A percentile compares a stretch with the other conserved stretches of the same genome.
These are phyloP conservation scores for Truncatella angustata DNA, from an alignment of 2,329 filamentous ascomycete species.

Conservation along the genomic window DNA sequence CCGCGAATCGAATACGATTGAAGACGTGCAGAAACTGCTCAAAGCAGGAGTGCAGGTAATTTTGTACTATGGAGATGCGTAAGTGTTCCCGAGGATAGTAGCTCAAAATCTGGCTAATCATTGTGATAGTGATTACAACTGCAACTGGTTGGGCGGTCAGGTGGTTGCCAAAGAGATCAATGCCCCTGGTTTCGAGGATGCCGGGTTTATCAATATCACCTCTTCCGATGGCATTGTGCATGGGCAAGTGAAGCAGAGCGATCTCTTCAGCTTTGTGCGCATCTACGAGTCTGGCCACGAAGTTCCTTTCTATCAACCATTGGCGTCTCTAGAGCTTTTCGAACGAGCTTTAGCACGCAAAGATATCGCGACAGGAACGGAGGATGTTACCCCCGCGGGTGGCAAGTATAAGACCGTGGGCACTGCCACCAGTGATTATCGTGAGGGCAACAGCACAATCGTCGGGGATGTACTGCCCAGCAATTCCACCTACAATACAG, in stretches of 20 bases:
- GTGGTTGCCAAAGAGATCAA: conserved; percentile 29
- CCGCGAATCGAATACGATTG: conserved; percentile 24
- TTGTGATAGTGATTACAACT: conserved; percentile 24
- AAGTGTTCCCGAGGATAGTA: no score
- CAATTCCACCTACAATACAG: conserved; percentile 31
- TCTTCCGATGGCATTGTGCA: conserved; percentile 41
- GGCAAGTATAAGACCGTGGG: conserved; percentile 37
- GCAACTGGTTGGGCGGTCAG: conserved; percentile 29
- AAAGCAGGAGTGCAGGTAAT: conserved; percentile 19
- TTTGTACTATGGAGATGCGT: conserved; percentile 27
- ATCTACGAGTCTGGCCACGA: conserved; percentile 41
- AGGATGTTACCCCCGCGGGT: not conserved
- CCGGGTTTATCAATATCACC: conserved; percentile 46
- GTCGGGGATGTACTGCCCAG: conserved; percentile 29
- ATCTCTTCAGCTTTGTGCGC: conserved; percentile 46
- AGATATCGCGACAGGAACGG: conserved; percentile 48
- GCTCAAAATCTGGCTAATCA: no score
- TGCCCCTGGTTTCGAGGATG: conserved; percentile 37
- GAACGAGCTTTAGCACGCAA: conserved; percentile 42
- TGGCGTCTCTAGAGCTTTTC: conserved; percentile 46
- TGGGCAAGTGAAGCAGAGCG: conserved; percentile 50
- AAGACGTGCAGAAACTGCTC: conserved; percentile 21
- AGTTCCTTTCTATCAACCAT: conserved; percentile 53
- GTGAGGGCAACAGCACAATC: conserved; percentile 37
- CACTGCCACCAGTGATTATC: conserved; percentile 39